phyloP scores from a whole-genome alignment of 1,284 basidiomycete species.

The Cutaneotrichosporon mucoides region DNA sequence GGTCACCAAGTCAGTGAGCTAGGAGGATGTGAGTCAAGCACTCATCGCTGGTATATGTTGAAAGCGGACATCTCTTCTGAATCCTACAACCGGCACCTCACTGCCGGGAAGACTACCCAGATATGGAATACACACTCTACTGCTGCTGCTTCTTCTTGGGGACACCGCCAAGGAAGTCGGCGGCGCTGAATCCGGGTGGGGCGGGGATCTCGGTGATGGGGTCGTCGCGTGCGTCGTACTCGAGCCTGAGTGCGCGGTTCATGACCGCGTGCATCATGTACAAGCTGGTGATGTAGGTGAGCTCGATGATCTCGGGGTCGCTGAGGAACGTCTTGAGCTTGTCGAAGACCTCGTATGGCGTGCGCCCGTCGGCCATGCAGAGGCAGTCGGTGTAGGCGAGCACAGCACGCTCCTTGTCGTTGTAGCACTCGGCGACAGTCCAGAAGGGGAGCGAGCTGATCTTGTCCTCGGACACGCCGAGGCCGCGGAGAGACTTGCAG shows the following conservation, averaged over 20 bases:
- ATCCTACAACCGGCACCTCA: too few relatives aligned
- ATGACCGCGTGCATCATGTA: slow-evolving; percentile 9
- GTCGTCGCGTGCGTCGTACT: slow-evolving; percentile 6
- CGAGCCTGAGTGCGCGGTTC: slow-evolving; percentile 2
- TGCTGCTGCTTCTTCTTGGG: neutral
- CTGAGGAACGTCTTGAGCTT: slow-evolving; percentile 1
- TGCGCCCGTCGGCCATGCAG: neutral
- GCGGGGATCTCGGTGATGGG: slow-evolving; percentile 8
- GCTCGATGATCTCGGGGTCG: slow-evolving; percentile 3
- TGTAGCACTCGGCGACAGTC: neutral
- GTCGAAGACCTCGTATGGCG: neutral
- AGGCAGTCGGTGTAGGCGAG: slow-evolving; percentile 5
- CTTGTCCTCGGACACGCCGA: slow-evolving; percentile 2
- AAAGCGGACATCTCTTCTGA: too few relatives aligned
- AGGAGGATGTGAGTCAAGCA: too few relatives aligned
- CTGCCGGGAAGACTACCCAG: too few relatives aligned
- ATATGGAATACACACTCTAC: neutral
- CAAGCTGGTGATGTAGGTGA: slow-evolving; percentile 5
- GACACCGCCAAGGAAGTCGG: slow-evolving; percentile 3
- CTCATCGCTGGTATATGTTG: too few relatives aligned
- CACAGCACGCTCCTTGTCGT: neutral
- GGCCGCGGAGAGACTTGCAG: slow-evolving; percentile 6
- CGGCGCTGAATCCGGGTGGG: neutral
- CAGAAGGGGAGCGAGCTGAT: neutral
- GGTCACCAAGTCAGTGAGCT: too few relatives aligned